Evolutionary conservation across 768 basidiomycete species (phyloP).

Genomic region (Rhodocollybia butyracea): DNA sequence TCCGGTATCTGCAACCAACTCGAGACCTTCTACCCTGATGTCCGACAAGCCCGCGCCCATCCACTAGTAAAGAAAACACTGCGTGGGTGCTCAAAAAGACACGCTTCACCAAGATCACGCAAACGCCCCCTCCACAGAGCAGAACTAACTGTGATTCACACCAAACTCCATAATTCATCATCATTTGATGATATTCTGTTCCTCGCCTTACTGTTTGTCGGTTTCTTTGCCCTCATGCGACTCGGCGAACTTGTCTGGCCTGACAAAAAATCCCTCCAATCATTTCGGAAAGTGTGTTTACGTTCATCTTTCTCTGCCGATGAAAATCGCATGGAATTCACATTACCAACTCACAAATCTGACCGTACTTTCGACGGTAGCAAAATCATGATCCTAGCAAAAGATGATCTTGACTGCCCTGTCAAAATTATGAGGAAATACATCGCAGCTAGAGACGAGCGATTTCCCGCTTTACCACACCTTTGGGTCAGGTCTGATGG

Average conservation of each 20-base stretch:
- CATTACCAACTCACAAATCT: background rate
- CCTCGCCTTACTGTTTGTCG: background rate
- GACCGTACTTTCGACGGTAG: slow-evolving; percentile 9
- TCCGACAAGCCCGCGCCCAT: background rate
- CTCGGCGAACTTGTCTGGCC: background rate
- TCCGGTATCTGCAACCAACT: background rate
- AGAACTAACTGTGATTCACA: background rate
- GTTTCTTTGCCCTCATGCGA: background rate
- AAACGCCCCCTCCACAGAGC: background rate
- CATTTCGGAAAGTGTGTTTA: background rate
- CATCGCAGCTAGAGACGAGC: background rate
- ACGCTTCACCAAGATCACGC: background rate
- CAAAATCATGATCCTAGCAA: slow-evolving; percentile 10
- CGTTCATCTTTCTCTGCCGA: background rate
- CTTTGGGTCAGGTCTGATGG: background rate
- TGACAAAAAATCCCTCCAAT: too few relatives aligned
- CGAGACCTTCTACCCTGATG: background rate
- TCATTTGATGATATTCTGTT: background rate
- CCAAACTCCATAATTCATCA: background rate
- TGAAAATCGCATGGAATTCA: background rate
- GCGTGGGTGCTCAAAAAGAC: background rate
- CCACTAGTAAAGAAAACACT: background rate
- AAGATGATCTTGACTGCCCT: slow-evolving; percentile 13
- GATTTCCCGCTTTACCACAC: background rate
- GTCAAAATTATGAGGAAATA: background rate